phyloP scores from a whole-genome alignment of 176 grass and related monocot genomes.

The Oryza meyeriana region DNA sequence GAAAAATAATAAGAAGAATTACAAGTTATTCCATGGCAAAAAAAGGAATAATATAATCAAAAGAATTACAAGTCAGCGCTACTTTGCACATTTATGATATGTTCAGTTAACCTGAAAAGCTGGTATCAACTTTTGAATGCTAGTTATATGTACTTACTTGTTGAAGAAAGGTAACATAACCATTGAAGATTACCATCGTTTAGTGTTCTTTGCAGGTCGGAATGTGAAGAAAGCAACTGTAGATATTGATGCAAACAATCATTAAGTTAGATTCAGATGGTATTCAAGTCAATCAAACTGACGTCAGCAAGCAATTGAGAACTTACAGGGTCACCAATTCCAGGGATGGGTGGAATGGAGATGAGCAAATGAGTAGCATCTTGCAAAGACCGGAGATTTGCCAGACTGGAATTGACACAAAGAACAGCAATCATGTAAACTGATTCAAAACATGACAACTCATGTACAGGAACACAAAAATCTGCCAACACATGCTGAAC shows the following conservation, averaged over 20 bases:
- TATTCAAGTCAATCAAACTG: background rate
- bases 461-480: background rate
- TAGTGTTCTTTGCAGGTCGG: constrained; percentile 48
- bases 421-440: background rate
- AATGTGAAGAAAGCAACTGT: constrained; percentile 56
- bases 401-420: constrained; percentile 37
- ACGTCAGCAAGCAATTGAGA: background rate
- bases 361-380: constrained; percentile 68
- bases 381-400: constrained; percentile 33
- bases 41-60: background rate
- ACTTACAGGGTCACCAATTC: constrained; percentile 79
- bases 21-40: background rate
- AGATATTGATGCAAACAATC: constrained; percentile 20
- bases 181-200: constrained; percentile 61
- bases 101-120: background rate
- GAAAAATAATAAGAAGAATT: background rate
- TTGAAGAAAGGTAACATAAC: constrained; percentile 83
- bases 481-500: background rate
- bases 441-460: background rate
- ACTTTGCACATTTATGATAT: background rate
- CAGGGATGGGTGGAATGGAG: constrained; percentile 61
- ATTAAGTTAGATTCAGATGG: background rate
- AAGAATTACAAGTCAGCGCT: too few relatives aligned
- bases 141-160: constrained; percentile 44
- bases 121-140: background rate